A percentile compares a stretch with the other conserved stretches of the same genome.
These are phyloP conservation scores for Chrysanthemum seticuspe DNA, from an alignment of 129 eudicot genomes.

Conservation along the genomic window DNA sequence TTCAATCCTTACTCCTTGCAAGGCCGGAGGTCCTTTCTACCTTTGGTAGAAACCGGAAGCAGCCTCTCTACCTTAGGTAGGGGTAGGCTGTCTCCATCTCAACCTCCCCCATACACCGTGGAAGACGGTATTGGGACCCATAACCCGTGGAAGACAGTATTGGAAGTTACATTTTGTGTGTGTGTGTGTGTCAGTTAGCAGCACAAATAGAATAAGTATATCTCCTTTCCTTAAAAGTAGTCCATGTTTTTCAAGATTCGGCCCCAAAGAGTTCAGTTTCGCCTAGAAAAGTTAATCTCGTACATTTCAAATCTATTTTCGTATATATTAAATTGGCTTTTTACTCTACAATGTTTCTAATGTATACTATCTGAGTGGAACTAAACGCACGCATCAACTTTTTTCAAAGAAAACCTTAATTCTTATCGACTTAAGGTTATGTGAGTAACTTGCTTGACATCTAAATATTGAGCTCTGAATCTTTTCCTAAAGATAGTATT, in stretches of 20 bases:
- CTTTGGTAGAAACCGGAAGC: no score
- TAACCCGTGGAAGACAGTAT: no score
- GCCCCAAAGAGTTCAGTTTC: not conserved
- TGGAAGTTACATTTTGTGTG: no score
- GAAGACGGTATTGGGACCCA: no score
- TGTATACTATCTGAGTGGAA: no score
- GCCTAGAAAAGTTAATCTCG: not conserved
- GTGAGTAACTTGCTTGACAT: constrained; percentile 5
- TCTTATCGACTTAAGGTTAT: not conserved
- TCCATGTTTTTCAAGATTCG: not conserved
- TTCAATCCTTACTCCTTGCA: no score
- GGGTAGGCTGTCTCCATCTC: no score
- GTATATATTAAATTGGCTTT: not conserved
- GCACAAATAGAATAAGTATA: not conserved
- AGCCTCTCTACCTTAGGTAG: no score
- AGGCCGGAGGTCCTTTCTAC: no score
- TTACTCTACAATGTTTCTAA: not conserved
- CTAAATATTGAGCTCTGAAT: not conserved
- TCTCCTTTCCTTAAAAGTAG: not conserved
- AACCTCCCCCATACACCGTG: no score
- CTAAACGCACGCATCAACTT: not conserved
- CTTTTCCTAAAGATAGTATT: not conserved
- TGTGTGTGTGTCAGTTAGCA: no score
- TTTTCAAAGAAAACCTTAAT: not conserved
- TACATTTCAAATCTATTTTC: not conserved